These are phyloP conservation scores for Tuber calosporum DNA, from an alignment of 495 filamentous ascomycete species.

Conservation along the genomic window DNA sequence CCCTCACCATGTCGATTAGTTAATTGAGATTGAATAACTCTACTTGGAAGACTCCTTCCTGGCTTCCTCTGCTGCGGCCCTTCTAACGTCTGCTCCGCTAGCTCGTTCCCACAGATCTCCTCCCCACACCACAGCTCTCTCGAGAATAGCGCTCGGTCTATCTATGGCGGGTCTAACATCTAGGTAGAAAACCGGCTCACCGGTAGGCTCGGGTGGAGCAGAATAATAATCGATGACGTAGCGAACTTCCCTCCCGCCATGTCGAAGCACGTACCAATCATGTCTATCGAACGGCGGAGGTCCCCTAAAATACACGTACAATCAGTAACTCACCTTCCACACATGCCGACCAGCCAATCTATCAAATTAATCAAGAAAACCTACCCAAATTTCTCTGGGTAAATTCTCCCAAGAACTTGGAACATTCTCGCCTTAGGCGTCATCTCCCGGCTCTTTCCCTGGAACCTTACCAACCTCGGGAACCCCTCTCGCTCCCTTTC, in stretches of 20 bases:
- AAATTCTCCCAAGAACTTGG: constrained; percentile 66
- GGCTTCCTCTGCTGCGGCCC: constrained; percentile 32
- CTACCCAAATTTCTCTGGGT: constrained; percentile 70
- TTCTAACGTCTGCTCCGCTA: constrained; percentile 60
- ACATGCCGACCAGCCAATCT: background rate
- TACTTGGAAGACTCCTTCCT: constrained; percentile 6
- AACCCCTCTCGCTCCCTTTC: constrained; percentile 30
- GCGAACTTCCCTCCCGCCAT: constrained; percentile 60
- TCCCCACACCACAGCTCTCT: constrained; percentile 82
- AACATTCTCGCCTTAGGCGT: constrained; percentile 83
- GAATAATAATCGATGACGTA: constrained; percentile 99
- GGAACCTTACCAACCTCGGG: constrained; percentile 74
- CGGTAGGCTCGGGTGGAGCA: constrained; percentile 73
- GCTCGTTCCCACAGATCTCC: constrained; percentile 90
- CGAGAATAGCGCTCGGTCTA: constrained; percentile 66
- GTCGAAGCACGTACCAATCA: constrained; percentile 84
- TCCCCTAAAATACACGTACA: constrained; percentile 45
- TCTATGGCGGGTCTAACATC: constrained; percentile 96
- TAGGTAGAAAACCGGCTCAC: constrained; percentile 91
- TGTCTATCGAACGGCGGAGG: constrained; percentile 94
- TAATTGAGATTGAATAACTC: background rate
- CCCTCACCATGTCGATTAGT: background rate
- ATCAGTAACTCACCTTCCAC: constrained; percentile 17
- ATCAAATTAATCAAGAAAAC: constrained; percentile 37
- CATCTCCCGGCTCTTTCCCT: constrained; percentile 77